Evolutionary conservation across 2,329 filamentous ascomycete genomes (phyloP).

Genomic region (Lachnellula cervina): DNA sequence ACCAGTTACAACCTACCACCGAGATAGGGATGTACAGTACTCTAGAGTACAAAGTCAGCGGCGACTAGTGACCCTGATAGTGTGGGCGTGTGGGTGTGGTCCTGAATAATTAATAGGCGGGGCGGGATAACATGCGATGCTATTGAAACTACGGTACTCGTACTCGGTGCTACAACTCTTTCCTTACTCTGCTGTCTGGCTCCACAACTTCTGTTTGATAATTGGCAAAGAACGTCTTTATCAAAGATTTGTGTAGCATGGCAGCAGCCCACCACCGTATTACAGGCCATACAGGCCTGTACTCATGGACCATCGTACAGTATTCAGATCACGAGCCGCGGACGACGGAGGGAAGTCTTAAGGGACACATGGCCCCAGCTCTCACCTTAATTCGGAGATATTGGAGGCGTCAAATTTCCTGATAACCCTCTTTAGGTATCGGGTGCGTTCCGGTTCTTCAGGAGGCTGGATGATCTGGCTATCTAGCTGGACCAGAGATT

Average conservation of each 20-base stretch:
- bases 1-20: background rate
- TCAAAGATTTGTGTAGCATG: background rate
- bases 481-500: background rate
- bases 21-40: background rate
- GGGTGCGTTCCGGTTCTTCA: background rate
- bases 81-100: slow-evolving; percentile 1
- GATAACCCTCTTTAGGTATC: slow-evolving; percentile 10
- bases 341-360: background rate
- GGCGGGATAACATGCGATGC: slow-evolving; percentile 1
- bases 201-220: background rate
- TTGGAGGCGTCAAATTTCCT: slow-evolving; percentile 21
- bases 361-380: slow-evolving; percentile 9
- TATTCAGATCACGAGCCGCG: background rate
- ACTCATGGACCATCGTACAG: too few species aligned
- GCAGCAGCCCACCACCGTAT: too few species aligned
- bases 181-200: background rate
- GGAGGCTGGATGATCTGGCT: background rate
- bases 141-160: slow-evolving; percentile 5
- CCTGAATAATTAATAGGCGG: background rate
- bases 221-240: background rate
- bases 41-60: background rate
- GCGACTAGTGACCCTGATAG: background rate
- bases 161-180: background rate
- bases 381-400: slow-evolving; percentile 12
- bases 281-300: too few species aligned